phyloP scores from a whole-genome alignment of 805 yeast genomes.

The Citeromyces nyonsensis region DNA sequence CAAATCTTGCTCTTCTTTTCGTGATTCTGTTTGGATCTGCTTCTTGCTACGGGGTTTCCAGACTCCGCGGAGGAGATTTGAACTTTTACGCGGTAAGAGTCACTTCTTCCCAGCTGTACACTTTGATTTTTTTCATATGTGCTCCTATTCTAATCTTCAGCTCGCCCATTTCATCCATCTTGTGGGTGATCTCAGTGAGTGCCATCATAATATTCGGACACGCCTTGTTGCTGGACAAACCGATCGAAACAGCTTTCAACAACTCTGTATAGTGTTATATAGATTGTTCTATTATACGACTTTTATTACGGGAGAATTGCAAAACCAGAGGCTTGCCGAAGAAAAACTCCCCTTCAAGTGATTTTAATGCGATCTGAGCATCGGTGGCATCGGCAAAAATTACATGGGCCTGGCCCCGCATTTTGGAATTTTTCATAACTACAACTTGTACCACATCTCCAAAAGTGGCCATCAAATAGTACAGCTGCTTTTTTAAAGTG shows the following conservation, averaged over 20 bases:
- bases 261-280: constrained; percentile 24
- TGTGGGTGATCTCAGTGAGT: constrained; percentile 88
- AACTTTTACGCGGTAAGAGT: constrained; percentile 34
- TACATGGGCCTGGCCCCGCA: constrained; percentile 58
- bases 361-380: constrained; percentile 33
- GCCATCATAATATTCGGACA: constrained; percentile 68
- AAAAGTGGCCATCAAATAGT: constrained; percentile 40
- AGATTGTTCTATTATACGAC: neutral
- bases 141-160: constrained; percentile 39
- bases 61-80: constrained; percentile 16
- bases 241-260: constrained; percentile 87
- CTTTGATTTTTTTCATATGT: constrained; percentile 57
- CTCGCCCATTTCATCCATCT: constrained; percentile 73
- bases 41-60: constrained; percentile 25
- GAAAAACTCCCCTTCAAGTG: constrained; percentile 28
- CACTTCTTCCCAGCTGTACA: constrained; percentile 70
- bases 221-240: constrained; percentile 87
- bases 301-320: constrained; percentile 17
- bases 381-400: constrained; percentile 29
- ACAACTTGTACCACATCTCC: constrained; percentile 48
- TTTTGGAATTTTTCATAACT: constrained; percentile 19
- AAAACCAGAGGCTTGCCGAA: constrained; percentile 36
- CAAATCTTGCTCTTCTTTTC: constrained; percentile 68
- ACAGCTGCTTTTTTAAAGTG: constrained; percentile 34
- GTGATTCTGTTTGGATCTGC: constrained; percentile 38